A percentile compares a stretch with the other conserved stretches of the same genome.
Evolutionary conservation across 1,139 yeast species (phyloP).

Genomic region (Debaryomyces psychrophilus): DNA sequence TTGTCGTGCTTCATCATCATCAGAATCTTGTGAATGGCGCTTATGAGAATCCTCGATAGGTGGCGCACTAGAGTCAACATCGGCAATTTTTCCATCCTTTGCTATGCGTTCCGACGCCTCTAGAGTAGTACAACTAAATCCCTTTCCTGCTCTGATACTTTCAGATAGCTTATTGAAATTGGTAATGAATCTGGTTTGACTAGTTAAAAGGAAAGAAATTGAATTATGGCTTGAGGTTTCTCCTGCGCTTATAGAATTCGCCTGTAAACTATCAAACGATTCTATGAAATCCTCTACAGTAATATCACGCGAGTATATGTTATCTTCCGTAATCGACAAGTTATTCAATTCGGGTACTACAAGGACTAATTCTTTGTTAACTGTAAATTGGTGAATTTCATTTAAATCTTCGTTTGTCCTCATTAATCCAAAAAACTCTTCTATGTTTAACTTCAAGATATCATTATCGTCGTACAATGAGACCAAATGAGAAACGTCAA

Average conservation of each 20-base stretch:
- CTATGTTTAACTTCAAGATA: conserved; percentile 23
- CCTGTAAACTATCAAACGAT: conserved; percentile 31
- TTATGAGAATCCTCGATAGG: neutral
- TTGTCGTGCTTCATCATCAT: neutral
- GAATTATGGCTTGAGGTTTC: conserved; percentile 20
- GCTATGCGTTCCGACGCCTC: neutral
- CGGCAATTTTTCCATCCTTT: too few species aligned
- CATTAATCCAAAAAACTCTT: conserved; percentile 30
- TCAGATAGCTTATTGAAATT: conserved; percentile 32
- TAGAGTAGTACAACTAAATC: conserved; percentile 12
- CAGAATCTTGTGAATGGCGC: neutral
- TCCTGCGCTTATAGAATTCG: conserved; percentile 21
- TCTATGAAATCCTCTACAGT: conserved; percentile 36
- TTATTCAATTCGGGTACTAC: conserved; percentile 35
- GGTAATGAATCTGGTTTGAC: conserved; percentile 38
- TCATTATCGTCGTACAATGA: conserved; percentile 28
- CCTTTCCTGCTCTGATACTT: conserved; percentile 25
- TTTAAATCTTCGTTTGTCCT: conserved; percentile 33
- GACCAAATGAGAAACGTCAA: conserved; percentile 22
- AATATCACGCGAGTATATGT: conserved; percentile 34
- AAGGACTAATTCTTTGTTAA: conserved; percentile 36
- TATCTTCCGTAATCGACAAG: conserved; percentile 44
- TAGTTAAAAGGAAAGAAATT: conserved; percentile 29
- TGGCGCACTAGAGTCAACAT: neutral
- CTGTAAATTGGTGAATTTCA: conserved; percentile 29